Base-by-base conservation (phyloP, 2,329 filamentous ascomycete species). In the Fusarium haematococcum region DNA sequence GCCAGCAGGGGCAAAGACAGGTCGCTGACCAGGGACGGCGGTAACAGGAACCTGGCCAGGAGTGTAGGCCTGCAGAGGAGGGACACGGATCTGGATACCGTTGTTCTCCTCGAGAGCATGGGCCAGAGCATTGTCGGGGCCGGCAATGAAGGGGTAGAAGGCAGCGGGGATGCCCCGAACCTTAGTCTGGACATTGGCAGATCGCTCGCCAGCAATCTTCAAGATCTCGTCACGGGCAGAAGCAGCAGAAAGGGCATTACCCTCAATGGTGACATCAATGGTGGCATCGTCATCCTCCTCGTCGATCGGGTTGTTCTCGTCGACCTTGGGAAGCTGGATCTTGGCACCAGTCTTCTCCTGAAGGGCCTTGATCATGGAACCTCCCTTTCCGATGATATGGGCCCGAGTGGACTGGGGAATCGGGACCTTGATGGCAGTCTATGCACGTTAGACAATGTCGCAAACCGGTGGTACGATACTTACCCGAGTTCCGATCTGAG, bases 121-220 rank as follows among this genome's bases (percentile, higher is more conserved):
- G 65, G 94, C 85, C 60, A 91, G 86, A 56, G 89, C 86, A 80
- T 95, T 94, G 81, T 93, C 90, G 11, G 92, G 91, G 58, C 95
- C 95, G 27, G 95, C 93, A 82, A 99, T 92, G 86, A 99, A 99
- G 62, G 96, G 96, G 84, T 97, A 99, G 83, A 97, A 97, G 81
- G 98, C 95, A 30, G 95, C 90, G 9, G 97, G 95, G 69, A 99
- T 93, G 58, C 92, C 91, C 83, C 92, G 94, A 75, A 99, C 84
- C 78, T 94, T 94, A 67, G 95, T 89, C 84, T 91, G 97, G 80
- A 95, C 90, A 77, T 93, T 96, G 65, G 94, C 93, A 63, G 94
- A 92, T 71, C 95, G 92, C 83, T 98, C 95, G 78, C 93, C 93
- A 65, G 94, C 95, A 81, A 98, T 98, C 79, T 92, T 93, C 79